A percentile compares a stretch with the other conserved stretches of the same genome.
Evolutionary conservation across 1,139 yeast species (phyloP).

Genomic region (Yamadazyma diddensiae): DNA sequence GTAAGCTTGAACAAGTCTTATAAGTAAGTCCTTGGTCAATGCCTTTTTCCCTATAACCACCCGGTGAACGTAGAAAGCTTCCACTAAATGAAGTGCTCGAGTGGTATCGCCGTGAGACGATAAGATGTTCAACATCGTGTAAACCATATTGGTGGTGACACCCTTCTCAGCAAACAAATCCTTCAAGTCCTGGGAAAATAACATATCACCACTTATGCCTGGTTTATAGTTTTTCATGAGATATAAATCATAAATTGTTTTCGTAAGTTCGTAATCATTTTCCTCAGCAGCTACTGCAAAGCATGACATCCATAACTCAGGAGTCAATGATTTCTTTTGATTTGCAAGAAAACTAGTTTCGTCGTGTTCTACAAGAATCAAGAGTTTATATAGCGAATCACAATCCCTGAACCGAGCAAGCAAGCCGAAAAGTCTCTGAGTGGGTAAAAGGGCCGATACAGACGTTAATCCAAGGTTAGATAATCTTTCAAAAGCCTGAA

Average conservation of each 20-base stretch:
- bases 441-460: constrained; percentile 13
- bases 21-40: constrained; percentile 31
- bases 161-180: constrained; percentile 9
- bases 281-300: constrained; percentile 22
- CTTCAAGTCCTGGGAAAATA: constrained; percentile 11
- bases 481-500: constrained; percentile 9
- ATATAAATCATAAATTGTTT: constrained; percentile 25
- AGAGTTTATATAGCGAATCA: constrained; percentile 16
- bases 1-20: constrained; percentile 36
- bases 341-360: constrained; percentile 2
- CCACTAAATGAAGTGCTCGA: constrained; percentile 34
- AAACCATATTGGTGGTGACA: constrained; percentile 6
- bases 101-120: constrained; percentile 38
- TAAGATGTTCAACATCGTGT: constrained; percentile 29
- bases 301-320: constrained; percentile 20
- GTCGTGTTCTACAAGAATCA: constrained; percentile 8
- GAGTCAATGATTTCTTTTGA: constrained; percentile 8
- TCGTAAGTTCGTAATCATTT: constrained; percentile 28
- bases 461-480: not conserved
- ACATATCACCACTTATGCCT: constrained; percentile 9
- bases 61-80: constrained; percentile 35
- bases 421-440: constrained; percentile 13
- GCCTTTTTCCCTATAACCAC: constrained; percentile 30
- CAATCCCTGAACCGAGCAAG: constrained; percentile 20
- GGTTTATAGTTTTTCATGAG: constrained; percentile 20